Conservation (phyloP, 768 basidiomycete genomes). For the Hortiboletus campestris region DNA sequence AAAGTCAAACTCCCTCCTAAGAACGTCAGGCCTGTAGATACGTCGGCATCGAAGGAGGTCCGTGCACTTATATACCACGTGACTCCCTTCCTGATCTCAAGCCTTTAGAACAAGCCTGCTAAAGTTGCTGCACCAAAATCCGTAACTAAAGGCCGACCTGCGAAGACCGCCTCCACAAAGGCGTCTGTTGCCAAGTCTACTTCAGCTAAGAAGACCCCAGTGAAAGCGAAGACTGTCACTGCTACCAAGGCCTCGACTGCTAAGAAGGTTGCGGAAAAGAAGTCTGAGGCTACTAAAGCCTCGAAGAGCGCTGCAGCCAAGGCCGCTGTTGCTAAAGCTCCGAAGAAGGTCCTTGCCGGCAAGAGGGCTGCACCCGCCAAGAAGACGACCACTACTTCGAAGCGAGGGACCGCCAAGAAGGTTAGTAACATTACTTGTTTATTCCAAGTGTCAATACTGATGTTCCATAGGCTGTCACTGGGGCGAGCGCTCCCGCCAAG, state of each 20-base stretch:
- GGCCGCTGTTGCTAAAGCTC: conserved; percentile 19
- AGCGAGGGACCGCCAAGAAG: conserved; percentile 64
- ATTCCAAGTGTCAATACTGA: background rate
- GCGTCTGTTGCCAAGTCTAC: conserved; percentile 24
- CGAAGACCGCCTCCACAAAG: conserved; percentile 29
- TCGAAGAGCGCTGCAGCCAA: conserved; percentile 21
- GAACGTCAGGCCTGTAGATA: conserved; percentile 43
- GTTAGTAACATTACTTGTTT: conserved; percentile 29
- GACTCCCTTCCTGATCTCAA: conserved; percentile 15
- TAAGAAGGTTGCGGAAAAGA: conserved; percentile 40
- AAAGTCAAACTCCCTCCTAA: conserved; percentile 73
- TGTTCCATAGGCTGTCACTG: conserved; percentile 47
- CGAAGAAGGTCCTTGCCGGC: conserved; percentile 34
- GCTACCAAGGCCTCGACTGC: conserved; percentile 36
- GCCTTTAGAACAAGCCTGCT: conserved; percentile 28
- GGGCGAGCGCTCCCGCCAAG: conserved; percentile 41
- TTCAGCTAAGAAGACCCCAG: conserved; percentile 26
- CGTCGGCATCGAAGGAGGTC: conserved; percentile 59
- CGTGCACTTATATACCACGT: conserved; percentile 29
- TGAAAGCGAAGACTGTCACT: conserved; percentile 37
- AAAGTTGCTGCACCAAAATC: conserved; percentile 33
- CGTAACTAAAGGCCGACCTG: conserved; percentile 21
- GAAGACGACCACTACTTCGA: conserved; percentile 41
- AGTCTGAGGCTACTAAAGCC: conserved; percentile 35
- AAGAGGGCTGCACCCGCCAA: conserved; percentile 36